These are phyloP conservation scores for Magnolia officinalis DNA, from an alignment of 164 flowering plant genomes.

Conservation along the genomic window DNA sequence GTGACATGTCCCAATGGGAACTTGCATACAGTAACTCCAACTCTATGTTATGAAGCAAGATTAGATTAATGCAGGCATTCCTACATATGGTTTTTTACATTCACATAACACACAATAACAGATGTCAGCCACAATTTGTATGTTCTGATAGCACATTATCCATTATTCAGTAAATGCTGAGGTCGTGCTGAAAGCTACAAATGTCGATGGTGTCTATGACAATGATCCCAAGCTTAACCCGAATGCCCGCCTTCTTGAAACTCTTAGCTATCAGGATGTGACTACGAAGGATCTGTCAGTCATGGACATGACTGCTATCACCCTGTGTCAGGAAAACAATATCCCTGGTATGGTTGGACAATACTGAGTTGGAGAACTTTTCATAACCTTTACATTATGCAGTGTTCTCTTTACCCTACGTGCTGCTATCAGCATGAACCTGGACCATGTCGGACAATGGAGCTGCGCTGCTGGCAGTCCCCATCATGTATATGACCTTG, in stretches of 20 bases:
- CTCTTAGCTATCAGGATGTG: slow-evolving; percentile 80
- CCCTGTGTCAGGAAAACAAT: slow-evolving; percentile 93
- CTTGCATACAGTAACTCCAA: too few relatives aligned
- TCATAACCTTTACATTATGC: neutral
- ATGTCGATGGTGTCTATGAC: slow-evolving; percentile 92
- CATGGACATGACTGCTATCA: slow-evolving; percentile 98
- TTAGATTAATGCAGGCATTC: neutral
- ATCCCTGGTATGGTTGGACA: slow-evolving; percentile 65
- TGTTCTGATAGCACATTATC: neutral
- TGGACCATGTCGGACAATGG: neutral
- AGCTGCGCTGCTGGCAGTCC: neutral
- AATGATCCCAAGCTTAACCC: slow-evolving; percentile 76
- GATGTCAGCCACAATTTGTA: neutral
- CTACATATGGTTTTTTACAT: neutral
- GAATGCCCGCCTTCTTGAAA: slow-evolving; percentile 73
- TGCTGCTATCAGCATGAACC: neutral
- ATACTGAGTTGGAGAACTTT: neutral
- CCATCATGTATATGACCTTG: neutral
- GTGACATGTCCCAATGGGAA: too few relatives aligned
- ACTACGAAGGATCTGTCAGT: slow-evolving; percentile 88
- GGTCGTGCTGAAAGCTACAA: slow-evolving; percentile 94
- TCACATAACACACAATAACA: neutral
- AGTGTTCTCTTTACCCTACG: neutral
- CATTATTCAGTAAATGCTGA: slow-evolving; percentile 82
- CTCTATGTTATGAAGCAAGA: neutral